Evolutionary conservation across 495 filamentous ascomycete genomes (phyloP).

Genomic region (Neurospora sp.): DNA sequence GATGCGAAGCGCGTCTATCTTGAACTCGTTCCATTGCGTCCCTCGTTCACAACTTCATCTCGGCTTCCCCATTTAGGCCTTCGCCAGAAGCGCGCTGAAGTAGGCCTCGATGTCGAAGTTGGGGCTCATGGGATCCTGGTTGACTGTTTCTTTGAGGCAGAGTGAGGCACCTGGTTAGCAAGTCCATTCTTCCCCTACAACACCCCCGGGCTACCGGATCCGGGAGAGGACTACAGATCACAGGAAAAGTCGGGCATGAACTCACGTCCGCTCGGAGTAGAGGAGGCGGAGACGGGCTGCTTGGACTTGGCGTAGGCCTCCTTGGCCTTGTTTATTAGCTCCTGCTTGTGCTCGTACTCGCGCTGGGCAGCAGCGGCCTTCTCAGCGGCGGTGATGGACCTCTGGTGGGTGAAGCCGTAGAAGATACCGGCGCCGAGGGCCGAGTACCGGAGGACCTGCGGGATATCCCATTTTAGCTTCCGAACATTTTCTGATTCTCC

Average conservation of each 20-base stretch:
- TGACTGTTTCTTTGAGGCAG: constrained; percentile 43
- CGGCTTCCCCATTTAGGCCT: constrained; percentile 32
- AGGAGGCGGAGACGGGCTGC: constrained; percentile 46
- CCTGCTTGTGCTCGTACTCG: constrained; percentile 79
- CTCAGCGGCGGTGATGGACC: constrained; percentile 54
- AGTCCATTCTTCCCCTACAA: not conserved
- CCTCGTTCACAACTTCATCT: constrained; percentile 1
- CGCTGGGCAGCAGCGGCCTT: constrained; percentile 56
- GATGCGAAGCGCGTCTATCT: not conserved
- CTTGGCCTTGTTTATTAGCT: constrained; percentile 84
- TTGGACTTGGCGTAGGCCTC: constrained; percentile 76
- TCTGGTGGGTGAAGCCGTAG: constrained; percentile 90
- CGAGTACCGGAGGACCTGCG: constrained; percentile 87
- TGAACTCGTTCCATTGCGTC: not conserved
- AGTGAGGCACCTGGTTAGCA: constrained; percentile 3
- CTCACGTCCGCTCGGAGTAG: constrained; percentile 47
- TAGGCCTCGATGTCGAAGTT: constrained; percentile 87
- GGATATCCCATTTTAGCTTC: constrained; percentile 1
- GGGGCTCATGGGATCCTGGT: constrained; percentile 72
- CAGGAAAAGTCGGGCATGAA: not conserved
- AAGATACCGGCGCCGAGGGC: constrained; percentile 78
- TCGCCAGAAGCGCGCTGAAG: constrained; percentile 49
- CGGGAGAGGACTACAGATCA: not conserved
- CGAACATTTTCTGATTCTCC: not conserved
- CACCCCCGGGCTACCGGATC: not conserved